Evolutionary conservation across 1,139 yeast species (phyloP).

Genomic region (Saccharomycopsis crataegensis): DNA sequence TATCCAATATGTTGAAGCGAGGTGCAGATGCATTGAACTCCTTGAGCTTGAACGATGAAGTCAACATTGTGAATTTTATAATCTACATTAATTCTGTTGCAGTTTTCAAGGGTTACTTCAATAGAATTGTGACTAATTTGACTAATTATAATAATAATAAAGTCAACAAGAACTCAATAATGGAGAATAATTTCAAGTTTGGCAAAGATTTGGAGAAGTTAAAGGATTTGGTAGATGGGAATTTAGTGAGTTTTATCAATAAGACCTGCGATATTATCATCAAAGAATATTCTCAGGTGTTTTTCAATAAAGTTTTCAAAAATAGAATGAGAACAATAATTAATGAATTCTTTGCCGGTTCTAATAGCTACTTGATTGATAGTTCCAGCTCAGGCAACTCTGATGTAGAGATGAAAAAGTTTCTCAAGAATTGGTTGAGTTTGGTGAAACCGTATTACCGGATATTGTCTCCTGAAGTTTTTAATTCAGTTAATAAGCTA

Average conservation of each 20-base stretch:
- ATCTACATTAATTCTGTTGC: constrained; percentile 57
- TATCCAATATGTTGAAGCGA: constrained; percentile 24
- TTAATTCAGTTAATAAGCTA: constrained; percentile 28
- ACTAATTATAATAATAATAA: constrained; percentile 28
- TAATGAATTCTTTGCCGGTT: constrained; percentile 39
- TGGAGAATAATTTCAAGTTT: constrained; percentile 46
- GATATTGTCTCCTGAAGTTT: constrained; percentile 43
- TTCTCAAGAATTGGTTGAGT: constrained; percentile 56
- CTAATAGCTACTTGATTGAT: constrained; percentile 12
- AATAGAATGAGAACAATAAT: constrained; percentile 41
- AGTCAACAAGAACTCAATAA: constrained; percentile 18
- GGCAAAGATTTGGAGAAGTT: constrained; percentile 44
- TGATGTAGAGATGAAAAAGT: constrained; percentile 32
- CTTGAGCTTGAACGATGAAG: constrained; percentile 30
- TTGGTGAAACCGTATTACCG: constrained; percentile 60
- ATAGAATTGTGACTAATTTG: constrained; percentile 33
- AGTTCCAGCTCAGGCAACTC: not conserved
- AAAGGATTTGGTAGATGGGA: constrained; percentile 31
- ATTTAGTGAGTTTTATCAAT: constrained; percentile 29
- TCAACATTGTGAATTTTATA: constrained; percentile 41
- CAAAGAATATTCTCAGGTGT: constrained; percentile 44
- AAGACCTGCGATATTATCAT: constrained; percentile 40
- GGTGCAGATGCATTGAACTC: constrained; percentile 26
- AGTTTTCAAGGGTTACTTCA: constrained; percentile 38
- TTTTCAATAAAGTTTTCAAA: constrained; percentile 54